Percentiles rank a stretch among this genome's conserved stretches.
These are phyloP conservation scores for Staphylotrichum longicolle DNA, from an alignment of 495 filamentous ascomycete genomes.

Conservation along the genomic window DNA sequence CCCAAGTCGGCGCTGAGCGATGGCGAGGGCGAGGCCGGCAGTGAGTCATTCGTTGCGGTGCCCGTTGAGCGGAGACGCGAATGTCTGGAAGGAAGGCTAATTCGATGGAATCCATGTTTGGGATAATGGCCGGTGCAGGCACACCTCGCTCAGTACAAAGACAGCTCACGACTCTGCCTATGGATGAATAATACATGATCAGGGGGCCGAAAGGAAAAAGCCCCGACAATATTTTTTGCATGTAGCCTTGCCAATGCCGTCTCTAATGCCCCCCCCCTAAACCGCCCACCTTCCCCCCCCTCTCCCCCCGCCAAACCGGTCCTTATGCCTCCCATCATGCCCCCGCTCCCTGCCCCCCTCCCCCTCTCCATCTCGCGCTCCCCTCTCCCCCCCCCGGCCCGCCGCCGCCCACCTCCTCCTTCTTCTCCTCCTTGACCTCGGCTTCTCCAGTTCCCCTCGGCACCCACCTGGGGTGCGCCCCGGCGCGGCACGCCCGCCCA, in stretches of 20 bases:
- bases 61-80: conserved; percentile 34
- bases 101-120: background rate
- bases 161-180: conserved; percentile 13
- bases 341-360: conserved; percentile 33
- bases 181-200: conserved; percentile 7
- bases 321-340: conserved; percentile 33
- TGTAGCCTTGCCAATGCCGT: background rate
- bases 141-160: conserved; percentile 12
- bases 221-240: background rate
- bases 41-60: conserved; percentile 32
- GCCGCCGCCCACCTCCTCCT: conserved; percentile 26
- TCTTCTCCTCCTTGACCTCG: conserved; percentile 61
- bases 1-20: conserved; percentile 27
- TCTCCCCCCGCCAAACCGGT: conserved; percentile 37
- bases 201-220: background rate
- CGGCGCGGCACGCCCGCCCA: conserved; percentile 64
- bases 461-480: conserved; percentile 77
- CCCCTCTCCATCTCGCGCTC: conserved; percentile 18
- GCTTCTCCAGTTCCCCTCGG: conserved; percentile 66
- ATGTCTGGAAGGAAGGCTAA: conserved; percentile 41
- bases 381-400: conserved; percentile 19
- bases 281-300: conserved; percentile 34
- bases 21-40: conserved; percentile 6
- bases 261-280: conserved; percentile 25
- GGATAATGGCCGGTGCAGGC: conserved; percentile 11